Evolutionary conservation across 305 asterid genomes (phyloP).

Genomic region (Rubia tinctorum): DNA sequence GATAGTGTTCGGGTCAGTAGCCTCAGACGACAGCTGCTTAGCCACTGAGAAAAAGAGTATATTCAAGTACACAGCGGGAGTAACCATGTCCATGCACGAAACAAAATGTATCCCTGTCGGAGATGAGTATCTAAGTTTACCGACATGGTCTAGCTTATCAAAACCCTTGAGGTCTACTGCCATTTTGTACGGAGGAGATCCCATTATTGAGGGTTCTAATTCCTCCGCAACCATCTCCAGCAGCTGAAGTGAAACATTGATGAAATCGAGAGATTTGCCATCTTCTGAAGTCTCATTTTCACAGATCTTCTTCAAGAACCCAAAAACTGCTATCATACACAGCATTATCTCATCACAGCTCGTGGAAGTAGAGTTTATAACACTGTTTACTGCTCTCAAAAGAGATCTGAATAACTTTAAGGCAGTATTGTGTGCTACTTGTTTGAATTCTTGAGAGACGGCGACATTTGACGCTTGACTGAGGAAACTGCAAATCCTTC

Average conservation of each 20-base stretch:
- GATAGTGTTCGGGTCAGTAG: constrained; percentile 33
- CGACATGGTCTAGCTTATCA: constrained; percentile 20
- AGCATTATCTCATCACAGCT: constrained; percentile 52
- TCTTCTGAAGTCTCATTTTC: constrained; percentile 29
- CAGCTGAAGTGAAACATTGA: constrained; percentile 40
- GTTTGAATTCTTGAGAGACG: constrained; percentile 35
- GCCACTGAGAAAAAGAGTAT: constrained; percentile 48
- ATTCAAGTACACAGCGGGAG: constrained; percentile 48
- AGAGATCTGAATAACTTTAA: constrained; percentile 57
- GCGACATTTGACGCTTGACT: constrained; percentile 36
- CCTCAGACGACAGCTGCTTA: constrained; percentile 29
- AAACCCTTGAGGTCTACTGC: constrained; percentile 32
- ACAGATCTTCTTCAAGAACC: constrained; percentile 43
- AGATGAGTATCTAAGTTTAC: constrained; percentile 16
- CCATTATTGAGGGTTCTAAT: constrained; percentile 55
- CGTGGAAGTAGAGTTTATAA: constrained; percentile 35
- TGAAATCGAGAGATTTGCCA: constrained; percentile 25
- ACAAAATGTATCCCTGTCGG: constrained; percentile 28
- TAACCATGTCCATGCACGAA: constrained; percentile 43
- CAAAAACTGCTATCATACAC: constrained; percentile 47
- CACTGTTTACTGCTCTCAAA: constrained; percentile 47
- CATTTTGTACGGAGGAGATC: constrained; percentile 70
- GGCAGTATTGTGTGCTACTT: constrained; percentile 40
- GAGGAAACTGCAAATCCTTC: constrained; percentile 45
- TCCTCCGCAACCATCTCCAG: constrained; percentile 50